Evolutionary conservation across 805 yeast genomes (phyloP).

Genomic region (Sugiyamaella americana): DNA sequence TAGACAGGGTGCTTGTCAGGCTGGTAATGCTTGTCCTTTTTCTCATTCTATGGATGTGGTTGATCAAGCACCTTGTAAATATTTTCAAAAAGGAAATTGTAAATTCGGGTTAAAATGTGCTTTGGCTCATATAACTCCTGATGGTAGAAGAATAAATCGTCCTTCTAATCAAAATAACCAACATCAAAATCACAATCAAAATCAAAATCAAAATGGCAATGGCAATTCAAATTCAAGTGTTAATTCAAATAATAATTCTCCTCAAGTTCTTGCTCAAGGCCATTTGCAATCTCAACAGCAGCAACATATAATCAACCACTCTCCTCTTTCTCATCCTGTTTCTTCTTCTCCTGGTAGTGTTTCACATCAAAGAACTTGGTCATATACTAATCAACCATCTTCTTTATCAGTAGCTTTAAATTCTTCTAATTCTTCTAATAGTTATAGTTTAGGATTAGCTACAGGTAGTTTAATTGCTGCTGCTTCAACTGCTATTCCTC

Average conservation of each 20-base stretch:
- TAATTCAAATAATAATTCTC: no score
- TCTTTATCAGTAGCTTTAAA: background rate
- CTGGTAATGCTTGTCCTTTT: slow-evolving; percentile 88
- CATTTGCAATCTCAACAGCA: background rate
- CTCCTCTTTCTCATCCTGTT: background rate
- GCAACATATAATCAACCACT: background rate
- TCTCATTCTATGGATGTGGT: slow-evolving; percentile 64
- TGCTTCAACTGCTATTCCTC: background rate
- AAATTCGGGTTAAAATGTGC: slow-evolving; percentile 94
- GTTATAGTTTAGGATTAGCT: background rate
- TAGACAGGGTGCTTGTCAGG: slow-evolving; percentile 90
- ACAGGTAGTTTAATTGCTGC: background rate
- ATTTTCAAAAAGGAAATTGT: slow-evolving; percentile 93
- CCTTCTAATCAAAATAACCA: slow-evolving; percentile 9
- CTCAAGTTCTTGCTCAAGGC: background rate
- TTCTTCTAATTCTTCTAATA: background rate
- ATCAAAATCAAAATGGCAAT: background rate
- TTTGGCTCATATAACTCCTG: slow-evolving; percentile 82
- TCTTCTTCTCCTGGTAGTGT: background rate
- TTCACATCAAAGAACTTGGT: background rate
- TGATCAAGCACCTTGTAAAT: slow-evolving; percentile 71
- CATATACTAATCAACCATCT: background rate
- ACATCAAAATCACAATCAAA: slow-evolving; percentile 9
- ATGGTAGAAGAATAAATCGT: slow-evolving; percentile 70
- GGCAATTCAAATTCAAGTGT: background rate